Percentiles rank a stretch among this genome's conserved stretches.
These are phyloP conservation scores for Colletotrichum sp. DNA, from an alignment of 2,329 filamentous ascomycete genomes.

Conservation along the genomic window DNA sequence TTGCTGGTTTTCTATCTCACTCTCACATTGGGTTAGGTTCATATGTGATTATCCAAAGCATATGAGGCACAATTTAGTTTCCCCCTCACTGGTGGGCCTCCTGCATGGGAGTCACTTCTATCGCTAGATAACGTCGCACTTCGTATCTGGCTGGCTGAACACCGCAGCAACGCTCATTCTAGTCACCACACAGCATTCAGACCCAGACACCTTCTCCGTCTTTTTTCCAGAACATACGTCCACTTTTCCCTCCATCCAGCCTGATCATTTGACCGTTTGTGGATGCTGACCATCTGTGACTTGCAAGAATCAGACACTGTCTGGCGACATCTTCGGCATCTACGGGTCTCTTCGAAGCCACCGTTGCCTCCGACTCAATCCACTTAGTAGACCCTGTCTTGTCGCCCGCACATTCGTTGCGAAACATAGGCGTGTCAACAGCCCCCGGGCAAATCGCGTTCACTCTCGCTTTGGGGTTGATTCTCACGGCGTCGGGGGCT, in stretches of 20 bases:
- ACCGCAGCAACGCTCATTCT: not conserved
- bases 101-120: not conserved
- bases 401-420: accelerated
- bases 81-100: too few species aligned
- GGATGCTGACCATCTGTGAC: not conserved
- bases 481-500: not conserved
- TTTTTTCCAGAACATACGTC: not conserved
- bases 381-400: not conserved
- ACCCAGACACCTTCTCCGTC: not conserved
- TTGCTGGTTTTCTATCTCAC: too few species aligned
- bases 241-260: not conserved
- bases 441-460: not conserved
- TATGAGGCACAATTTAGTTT: too few species aligned
- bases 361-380: not conserved
- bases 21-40: too few species aligned
- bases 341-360: not conserved
- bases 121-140: accelerated
- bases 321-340: not conserved
- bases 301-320: not conserved
- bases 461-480: not conserved
- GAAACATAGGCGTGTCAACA: not conserved
- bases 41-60: too few species aligned
- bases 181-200: not conserved
- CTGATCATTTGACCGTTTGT: not conserved
- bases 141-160: not conserved